These are phyloP conservation scores for Madurella mycetomatis DNA, from an alignment of 2,329 filamentous ascomycete genomes.

Conservation along the genomic window DNA sequence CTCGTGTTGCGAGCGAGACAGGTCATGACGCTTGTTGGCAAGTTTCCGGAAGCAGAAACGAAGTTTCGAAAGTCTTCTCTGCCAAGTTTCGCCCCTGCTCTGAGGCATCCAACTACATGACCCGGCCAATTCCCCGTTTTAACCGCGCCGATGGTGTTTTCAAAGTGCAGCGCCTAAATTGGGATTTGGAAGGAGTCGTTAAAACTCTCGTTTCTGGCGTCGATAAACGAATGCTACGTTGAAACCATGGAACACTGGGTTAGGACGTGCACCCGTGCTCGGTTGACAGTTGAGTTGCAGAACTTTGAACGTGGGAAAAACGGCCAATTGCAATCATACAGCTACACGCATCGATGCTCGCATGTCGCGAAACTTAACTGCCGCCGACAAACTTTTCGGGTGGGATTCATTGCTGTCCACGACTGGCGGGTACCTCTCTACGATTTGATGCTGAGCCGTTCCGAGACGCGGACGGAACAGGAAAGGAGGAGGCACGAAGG, in stretches of 20 bases:
- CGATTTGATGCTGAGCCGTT: too few relatives aligned
- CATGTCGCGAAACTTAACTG: too few relatives aligned
- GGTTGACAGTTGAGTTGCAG: not conserved
- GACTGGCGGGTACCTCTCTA: too few relatives aligned
- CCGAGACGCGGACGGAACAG: too few relatives aligned
- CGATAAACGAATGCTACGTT: not conserved
- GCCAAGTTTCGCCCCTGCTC: constrained; percentile 7
- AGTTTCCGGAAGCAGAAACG: constrained; percentile 3
- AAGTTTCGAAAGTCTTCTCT: constrained; percentile 15
- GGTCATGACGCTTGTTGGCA: not conserved
- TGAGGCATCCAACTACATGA: constrained; percentile 12
- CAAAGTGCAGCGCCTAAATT: constrained; percentile 5
- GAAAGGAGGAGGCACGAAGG: too few relatives aligned
- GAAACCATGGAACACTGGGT: not conserved
- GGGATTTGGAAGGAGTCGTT: not conserved
- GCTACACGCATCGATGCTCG: not conserved
- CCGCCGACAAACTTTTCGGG: too few relatives aligned
- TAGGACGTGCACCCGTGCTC: too few relatives aligned
- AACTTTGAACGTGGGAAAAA: not conserved
- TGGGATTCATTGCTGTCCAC: too few relatives aligned
- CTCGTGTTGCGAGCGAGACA: too few relatives aligned
- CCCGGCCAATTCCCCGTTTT: constrained; percentile 12
- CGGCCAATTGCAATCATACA: not conserved
- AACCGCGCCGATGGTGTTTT: constrained; percentile 16
- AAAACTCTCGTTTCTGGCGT: not conserved